Base-by-base conservation (phyloP, 1,139 yeast species). In the Candida tropicalis region DNA sequence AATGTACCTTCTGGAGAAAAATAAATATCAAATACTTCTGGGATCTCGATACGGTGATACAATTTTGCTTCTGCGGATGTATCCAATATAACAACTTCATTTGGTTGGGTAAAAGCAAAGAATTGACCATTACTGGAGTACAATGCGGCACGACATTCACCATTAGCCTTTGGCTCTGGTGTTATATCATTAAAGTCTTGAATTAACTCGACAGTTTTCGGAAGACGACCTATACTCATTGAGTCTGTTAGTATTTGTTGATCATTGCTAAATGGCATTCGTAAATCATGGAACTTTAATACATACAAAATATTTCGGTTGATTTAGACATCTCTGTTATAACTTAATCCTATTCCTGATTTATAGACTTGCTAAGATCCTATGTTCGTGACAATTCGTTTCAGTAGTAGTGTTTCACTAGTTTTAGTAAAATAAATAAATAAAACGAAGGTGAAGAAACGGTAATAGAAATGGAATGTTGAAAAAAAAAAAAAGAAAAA, bases 1-100 rank as follows among this genome's bases (percentile, higher is more conserved):
- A 74, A 91, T 37, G 83, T 80, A n/a, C 97, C 98, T 43, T 81
- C 74, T 9, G 97, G 96, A 10, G 97, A 88, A 60, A 93, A 89
- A 53, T 81, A 82, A 56, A 93, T 66, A 59, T 93, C 98, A 56
- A 84, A 82, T 17, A 87, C 87, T 50, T 87, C 90, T 23, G 70
- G 60, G 31, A 80, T 67, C 25, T 73, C 79, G 40, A 87, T 62
- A 13, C 63, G 68, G 39, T 51, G 51, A 16, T 53, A 55, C n/a
- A 53, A 27, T 7, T 60, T 58, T 28, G 71, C 64, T 39, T 57
- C 58, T 24, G 47, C 50, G 12, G 66, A 68, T n/a, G 95, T 79
- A 51, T 80, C 74, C 44, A 80, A 71, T 25, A 90, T 74, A 42
- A 73, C 72, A 38, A 88, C 84, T 60, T 70, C 65, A 44, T 66